phyloP scores from a whole-genome alignment of 139 green algal species.

The Chlamydomonas asymmetrica region DNA sequence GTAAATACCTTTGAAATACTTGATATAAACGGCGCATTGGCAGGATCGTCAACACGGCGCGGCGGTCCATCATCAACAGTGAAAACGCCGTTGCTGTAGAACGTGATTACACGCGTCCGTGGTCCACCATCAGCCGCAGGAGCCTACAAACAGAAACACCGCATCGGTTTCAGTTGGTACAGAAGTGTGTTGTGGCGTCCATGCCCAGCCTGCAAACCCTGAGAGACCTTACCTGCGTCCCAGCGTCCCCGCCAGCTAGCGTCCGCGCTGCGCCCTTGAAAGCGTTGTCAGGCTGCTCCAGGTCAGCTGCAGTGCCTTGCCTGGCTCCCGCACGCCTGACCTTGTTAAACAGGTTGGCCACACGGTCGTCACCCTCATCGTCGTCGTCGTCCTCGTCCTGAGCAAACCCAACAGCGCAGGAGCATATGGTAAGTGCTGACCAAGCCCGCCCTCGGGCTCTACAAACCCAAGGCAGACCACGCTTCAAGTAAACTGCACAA shows the following conservation, averaged over 20 bases:
- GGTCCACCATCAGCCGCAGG: too few species aligned
- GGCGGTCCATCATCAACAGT: conserved; percentile 75
- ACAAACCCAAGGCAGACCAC: too few species aligned
- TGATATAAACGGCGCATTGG: conserved; percentile 75
- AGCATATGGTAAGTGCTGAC: too few species aligned
- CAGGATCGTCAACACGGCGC: conserved; percentile 62
- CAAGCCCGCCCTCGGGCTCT: too few species aligned
- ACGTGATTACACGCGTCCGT: conserved; percentile 73
- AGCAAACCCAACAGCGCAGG: too few species aligned
- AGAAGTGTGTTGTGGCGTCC: background rate
- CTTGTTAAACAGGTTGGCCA: conserved; percentile 65
- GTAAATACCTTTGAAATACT: conserved; percentile 58
- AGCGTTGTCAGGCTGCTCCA: conserved; percentile 33
- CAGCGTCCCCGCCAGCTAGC: conserved; percentile 69
- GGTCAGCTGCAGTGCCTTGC: conserved; percentile 56
- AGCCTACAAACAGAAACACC: too few species aligned
- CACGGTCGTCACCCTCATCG: conserved; percentile 43
- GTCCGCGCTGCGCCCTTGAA: conserved; percentile 70
- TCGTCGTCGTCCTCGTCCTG: conserved; percentile 30
- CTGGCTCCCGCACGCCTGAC: conserved; percentile 58
- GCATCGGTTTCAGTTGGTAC: background rate
- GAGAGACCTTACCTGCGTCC: too few species aligned
- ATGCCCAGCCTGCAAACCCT: background rate
- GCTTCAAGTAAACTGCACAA: too few species aligned
- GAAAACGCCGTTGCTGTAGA: conserved; percentile 84